Conservation (phyloP, 495 filamentous ascomycete species). For the Lindgomyces ingoldianus region DNA sequence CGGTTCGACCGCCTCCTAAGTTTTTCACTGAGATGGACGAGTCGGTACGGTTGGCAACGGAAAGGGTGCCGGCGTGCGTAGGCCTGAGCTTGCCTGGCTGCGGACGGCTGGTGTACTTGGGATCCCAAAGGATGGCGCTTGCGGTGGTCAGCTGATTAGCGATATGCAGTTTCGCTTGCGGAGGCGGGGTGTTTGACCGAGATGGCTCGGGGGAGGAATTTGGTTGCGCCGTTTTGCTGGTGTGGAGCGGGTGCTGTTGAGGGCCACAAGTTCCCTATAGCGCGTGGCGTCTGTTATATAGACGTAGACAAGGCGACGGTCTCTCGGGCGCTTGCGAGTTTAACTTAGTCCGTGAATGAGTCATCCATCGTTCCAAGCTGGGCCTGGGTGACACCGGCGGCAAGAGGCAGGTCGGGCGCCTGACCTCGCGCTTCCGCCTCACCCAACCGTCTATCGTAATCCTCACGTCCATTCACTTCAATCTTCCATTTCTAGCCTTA, state of each 20-base stretch:
- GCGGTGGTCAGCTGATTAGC: constrained; percentile 46
- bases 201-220: constrained; percentile 28
- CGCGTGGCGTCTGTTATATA: not conserved
- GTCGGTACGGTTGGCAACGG: constrained; percentile 44
- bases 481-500: not conserved
- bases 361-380: too few relatives aligned
- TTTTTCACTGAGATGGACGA: constrained; percentile 45
- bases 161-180: constrained; percentile 40
- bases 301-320: constrained; percentile 1
- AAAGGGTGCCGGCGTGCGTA: constrained; percentile 46
- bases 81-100: constrained; percentile 43
- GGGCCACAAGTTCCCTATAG: not conserved
- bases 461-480: not conserved
- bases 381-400: constrained; percentile 8
- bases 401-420: constrained; percentile 3
- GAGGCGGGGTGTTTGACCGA: constrained; percentile 30
- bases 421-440: constrained; percentile 17
- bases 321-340: not conserved
- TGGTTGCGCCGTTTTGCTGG: constrained; percentile 36
- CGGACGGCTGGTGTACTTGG: constrained; percentile 43
- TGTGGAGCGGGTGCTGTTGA: not conserved
- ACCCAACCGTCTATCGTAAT: not conserved
- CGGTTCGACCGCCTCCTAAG: constrained; percentile 42
- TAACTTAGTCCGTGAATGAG: too few relatives aligned
- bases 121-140: constrained; percentile 48